Conservation (phyloP, 345 rosid genomes). For the Syzygium grande region DNA sequence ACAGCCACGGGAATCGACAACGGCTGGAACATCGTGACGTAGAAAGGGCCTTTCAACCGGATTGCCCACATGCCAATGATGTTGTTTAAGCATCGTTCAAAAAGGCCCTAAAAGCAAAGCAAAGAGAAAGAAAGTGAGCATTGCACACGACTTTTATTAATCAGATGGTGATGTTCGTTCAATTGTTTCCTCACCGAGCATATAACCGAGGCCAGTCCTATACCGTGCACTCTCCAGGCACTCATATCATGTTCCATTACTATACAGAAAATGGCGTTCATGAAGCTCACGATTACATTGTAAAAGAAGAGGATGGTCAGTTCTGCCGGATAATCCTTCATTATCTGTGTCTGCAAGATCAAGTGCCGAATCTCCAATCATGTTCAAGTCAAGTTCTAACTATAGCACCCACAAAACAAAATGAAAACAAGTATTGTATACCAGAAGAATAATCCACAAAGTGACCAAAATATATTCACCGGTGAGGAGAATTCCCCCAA, state of each 20-base stretch:
- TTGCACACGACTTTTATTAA: not conserved
- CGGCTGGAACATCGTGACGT: conserved; percentile 3
- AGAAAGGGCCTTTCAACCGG: conserved; percentile 4
- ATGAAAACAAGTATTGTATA: not conserved
- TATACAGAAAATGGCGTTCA: conserved; percentile 7
- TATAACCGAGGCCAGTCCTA: not conserved
- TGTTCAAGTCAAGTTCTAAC: not conserved
- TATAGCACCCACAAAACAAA: not conserved
- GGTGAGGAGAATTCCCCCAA: conserved; percentile 34
- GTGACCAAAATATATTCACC: conserved; percentile 16
- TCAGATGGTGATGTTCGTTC: not conserved
- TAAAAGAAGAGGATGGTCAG: conserved; percentile 24
- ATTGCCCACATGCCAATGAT: not conserved
- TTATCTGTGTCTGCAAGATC: conserved; percentile 10
- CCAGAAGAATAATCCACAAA: conserved; percentile 13
- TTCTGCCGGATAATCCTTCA: conserved; percentile 17
- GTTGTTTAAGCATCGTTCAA: not conserved
- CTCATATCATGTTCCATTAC: not conserved
- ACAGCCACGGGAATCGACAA: conserved; percentile 4
- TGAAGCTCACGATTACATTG: conserved; percentile 14
- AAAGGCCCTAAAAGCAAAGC: not conserved
- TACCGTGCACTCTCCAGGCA: conserved; percentile 2
- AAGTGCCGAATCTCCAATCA: not conserved
- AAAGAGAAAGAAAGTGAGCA: not conserved
- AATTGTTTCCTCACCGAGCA: conserved; percentile 1